Percentiles rank a stretch among this genome's conserved stretches.
Conservation (phyloP, 1,284 basidiomycete species). For the Trichosporon asahii region DNA sequence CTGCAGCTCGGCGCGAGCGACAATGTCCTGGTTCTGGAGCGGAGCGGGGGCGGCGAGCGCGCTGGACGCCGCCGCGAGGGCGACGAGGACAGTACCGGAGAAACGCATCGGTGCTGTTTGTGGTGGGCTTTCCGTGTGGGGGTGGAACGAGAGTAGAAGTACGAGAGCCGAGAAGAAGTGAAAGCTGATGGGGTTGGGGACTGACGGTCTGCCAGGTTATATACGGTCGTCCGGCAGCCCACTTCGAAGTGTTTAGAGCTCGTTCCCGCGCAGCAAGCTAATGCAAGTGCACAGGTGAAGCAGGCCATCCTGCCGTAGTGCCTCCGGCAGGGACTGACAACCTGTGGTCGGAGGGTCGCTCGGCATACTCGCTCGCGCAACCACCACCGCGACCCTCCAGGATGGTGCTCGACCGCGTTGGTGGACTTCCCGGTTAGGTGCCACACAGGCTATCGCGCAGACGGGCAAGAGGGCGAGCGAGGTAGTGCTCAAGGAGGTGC, state of each 20-base stretch:
- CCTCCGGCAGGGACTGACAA: too few relatives aligned
- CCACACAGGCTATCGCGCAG: not conserved
- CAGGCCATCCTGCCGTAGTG: not conserved
- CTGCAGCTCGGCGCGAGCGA: not conserved
- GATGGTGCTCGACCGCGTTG: not conserved
- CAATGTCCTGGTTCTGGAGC: not conserved
- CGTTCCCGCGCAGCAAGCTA: not conserved
- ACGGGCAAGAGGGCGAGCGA: not conserved
- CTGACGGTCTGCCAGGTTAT: not conserved
- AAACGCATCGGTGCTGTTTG: not conserved
- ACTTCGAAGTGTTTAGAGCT: not conserved
- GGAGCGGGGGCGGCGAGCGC: not conserved
- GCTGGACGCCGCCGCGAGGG: constrained; percentile 1
- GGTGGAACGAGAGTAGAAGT: not conserved
- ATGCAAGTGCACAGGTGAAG: too few relatives aligned
- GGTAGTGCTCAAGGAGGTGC: not conserved
- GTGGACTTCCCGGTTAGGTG: not conserved
- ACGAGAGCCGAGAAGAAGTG: not conserved
- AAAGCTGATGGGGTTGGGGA: not conserved
- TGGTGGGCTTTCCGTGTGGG: not conserved
- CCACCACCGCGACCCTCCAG: not conserved
- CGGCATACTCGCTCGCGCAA: not conserved
- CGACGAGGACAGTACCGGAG: not conserved
- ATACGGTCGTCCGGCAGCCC: not conserved
- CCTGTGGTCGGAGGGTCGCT: too few relatives aligned